Evolutionary conservation across 2,329 filamentous ascomycete genomes (phyloP), one percentile per base, ranked within the genome.

Genomic region (Ceratocystiopsis brevicomis): DNA sequence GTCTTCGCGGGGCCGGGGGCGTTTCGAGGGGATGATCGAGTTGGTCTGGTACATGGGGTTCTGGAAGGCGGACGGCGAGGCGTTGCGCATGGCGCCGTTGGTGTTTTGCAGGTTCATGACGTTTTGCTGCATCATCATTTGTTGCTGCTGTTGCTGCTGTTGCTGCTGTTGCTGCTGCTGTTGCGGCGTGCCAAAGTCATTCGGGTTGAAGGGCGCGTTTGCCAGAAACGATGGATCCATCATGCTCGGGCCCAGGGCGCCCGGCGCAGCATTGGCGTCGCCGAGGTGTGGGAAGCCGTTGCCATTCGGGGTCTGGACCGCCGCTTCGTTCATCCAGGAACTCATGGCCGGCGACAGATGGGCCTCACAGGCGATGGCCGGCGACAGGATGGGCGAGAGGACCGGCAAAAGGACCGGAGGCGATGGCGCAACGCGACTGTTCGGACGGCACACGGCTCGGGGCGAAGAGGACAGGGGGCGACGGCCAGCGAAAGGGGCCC

Each of bases 1-100:
- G 60, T 95, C 87, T 61, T 93, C 85, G 56, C 75, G 68, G 42
- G 81, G 80, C 39, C 83, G 74, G 43, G 82, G 73, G 54, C 90
- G 76, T 64, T 96, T 98, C 18, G 87, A 88, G 46, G 88, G 88
- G 52, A 94, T 78, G 54, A 93, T 77, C 40, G 81, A 71, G 62
- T 83, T 88, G 52, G 84, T 84, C 57, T 86, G 81, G 65, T 88
- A 92, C 54, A 75, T 73, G 48, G 80, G 73, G 55, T 81, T 82
- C 55, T 80, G 73, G 59, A 83, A 88, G 46, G 38, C 37, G 14
- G 76, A 76, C 38, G 82, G 81, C 43, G 84, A 87, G 48, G 76
- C 77, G 61, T 85, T 87, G 68, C 84, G 83, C 67, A 82, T 79
- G 54, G 70, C 81, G 65, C 88, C 90, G n/a, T n/a, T 16, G 16